phyloP scores from a whole-genome alignment of 2,329 filamentous ascomycete species.

The Aureobasidium melanogenum region DNA sequence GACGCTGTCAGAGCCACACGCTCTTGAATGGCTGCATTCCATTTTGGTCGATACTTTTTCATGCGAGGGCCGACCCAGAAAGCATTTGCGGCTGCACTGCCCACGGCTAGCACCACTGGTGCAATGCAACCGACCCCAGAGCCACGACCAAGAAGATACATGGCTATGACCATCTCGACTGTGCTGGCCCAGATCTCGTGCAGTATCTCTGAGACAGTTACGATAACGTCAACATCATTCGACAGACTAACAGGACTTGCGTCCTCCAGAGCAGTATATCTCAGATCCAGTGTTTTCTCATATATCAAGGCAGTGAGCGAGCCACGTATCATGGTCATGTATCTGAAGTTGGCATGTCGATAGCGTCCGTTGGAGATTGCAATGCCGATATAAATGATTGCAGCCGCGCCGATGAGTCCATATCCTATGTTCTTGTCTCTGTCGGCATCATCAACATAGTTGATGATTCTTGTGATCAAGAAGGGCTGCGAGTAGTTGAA shows the following conservation, averaged over 20 bases:
- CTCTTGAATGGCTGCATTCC: constrained; percentile 11
- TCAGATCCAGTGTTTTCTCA: constrained; percentile 2
- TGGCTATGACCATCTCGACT: constrained; percentile 7
- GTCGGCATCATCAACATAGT: not conserved
- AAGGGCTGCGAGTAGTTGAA: not conserved
- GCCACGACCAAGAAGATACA: not conserved
- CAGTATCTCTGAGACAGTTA: not conserved
- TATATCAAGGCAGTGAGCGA: constrained; percentile 4
- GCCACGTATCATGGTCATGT: constrained; percentile 3
- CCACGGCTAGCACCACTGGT: not conserved
- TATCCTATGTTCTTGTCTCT: not conserved
- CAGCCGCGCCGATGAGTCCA: not conserved
- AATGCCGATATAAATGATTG: not conserved
- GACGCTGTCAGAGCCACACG: constrained; percentile 9
- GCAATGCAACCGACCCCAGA: not conserved
- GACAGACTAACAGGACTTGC: constrained; percentile 3
- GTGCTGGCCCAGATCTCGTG: constrained; percentile 12
- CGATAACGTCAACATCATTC: constrained; percentile 10
- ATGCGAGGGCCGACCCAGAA: not conserved
- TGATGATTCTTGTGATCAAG: not conserved
- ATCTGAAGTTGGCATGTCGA: not conserved
- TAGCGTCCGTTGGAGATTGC: not conserved
- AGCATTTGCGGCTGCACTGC: not conserved
- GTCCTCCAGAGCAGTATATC: not conserved
- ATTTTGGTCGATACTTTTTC: not conserved